These are phyloP conservation scores for Podosphaera fusca DNA, from an alignment of 2,329 filamentous ascomycete genomes.

Conservation along the genomic window DNA sequence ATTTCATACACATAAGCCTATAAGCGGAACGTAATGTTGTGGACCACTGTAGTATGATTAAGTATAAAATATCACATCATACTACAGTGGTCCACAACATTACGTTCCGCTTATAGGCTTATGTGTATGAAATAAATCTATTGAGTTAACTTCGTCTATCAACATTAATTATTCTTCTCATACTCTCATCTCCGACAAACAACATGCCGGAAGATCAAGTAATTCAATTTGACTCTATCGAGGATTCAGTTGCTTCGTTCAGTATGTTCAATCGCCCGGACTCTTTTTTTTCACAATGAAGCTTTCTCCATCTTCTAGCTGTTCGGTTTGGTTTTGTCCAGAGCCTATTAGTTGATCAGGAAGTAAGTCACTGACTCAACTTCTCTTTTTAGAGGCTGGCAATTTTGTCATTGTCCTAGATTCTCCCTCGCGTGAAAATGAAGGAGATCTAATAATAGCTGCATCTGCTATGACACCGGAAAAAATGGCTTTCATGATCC, in stretches of 20 bases:
- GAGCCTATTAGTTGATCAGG: background rate
- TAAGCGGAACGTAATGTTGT: too few relatives aligned
- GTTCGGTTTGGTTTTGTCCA: constrained; percentile 1
- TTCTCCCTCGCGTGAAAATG: constrained; percentile 79
- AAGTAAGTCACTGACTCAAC: constrained; percentile 1
- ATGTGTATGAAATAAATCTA: too few relatives aligned
- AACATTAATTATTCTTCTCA: too few relatives aligned
- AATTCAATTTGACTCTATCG: constrained; percentile 36
- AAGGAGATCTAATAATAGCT: constrained; percentile 93
- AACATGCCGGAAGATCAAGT: too few relatives aligned
- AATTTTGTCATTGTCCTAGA: constrained; percentile 95
- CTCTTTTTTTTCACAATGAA: background rate
- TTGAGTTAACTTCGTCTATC: too few relatives aligned
- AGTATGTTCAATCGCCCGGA: constrained; percentile 22
- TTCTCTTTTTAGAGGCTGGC: constrained; percentile 34
- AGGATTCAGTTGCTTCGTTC: constrained; percentile 39
- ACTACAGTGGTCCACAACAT: too few relatives aligned
- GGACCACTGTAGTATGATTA: too few relatives aligned
- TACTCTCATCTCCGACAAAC: too few relatives aligned
- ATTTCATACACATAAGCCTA: too few relatives aligned
- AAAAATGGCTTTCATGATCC: constrained; percentile 92
- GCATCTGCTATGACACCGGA: constrained; percentile 61
- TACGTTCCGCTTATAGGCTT: too few relatives aligned
- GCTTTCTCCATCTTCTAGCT: background rate
- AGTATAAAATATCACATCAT: too few relatives aligned